These are phyloP conservation scores for Globisporangium middletonii DNA, from an alignment of 352 stramenopile species.

Conservation along the genomic window DNA sequence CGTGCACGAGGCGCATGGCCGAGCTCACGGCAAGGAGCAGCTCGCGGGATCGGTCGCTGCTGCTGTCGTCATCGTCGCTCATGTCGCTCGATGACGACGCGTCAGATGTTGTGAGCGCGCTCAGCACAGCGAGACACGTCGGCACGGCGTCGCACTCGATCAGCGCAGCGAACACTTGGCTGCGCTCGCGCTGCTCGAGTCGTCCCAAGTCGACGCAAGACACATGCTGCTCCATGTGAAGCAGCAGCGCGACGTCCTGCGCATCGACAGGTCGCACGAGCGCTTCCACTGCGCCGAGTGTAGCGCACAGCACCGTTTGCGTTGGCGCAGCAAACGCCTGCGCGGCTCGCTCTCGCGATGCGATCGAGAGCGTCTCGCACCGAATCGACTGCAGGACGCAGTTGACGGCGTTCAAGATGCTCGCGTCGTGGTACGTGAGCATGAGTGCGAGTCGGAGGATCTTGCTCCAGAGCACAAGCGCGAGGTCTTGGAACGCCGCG, in stretches of 20 bases:
- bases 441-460: conserved; percentile 26
- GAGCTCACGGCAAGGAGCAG: neutral
- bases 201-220: neutral
- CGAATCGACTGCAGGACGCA: conserved; percentile 47
- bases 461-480: conserved; percentile 31
- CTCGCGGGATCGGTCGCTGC: neutral
- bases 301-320: conserved; percentile 12
- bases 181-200: conserved; percentile 12
- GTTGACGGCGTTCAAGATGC: conserved; percentile 41
- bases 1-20: conserved; percentile 11
- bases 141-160: conserved; percentile 36
- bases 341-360: conserved; percentile 21
- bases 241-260: neutral
- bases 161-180: conserved; percentile 27
- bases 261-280: conserved; percentile 13
- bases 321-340: conserved; percentile 20
- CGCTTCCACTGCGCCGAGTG: conserved; percentile 20
- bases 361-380: conserved; percentile 33
- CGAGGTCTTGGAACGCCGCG: conserved; percentile 24
- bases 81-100: neutral
- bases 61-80: neutral
- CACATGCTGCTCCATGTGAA: too few relatives aligned
- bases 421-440: conserved; percentile 30
- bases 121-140: conserved; percentile 39
- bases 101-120: conserved; percentile 11